Evolutionary conservation across 23 red algal species (phyloP).

Genomic region (Pyropia haitanensis): DNA sequence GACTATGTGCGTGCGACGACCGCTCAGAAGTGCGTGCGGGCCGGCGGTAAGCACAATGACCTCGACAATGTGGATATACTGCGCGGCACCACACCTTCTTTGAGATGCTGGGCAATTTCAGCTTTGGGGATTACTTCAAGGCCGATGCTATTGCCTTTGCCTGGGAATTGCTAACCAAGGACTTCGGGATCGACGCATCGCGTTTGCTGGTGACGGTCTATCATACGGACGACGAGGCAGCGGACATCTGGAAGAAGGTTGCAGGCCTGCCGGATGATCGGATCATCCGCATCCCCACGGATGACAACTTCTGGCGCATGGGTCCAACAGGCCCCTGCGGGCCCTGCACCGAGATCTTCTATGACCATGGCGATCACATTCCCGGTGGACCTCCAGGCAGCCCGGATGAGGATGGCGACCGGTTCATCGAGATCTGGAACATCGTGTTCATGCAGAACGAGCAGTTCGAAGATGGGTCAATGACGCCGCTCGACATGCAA

Average conservation of each 20-base stretch:
- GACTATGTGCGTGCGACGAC: constrained; percentile 22
- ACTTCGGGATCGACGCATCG: constrained; percentile 11
- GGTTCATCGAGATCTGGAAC: constrained; percentile 65
- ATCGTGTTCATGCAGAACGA: constrained; percentile 66
- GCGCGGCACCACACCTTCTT: constrained; percentile 67
- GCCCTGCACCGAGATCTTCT: constrained; percentile 59
- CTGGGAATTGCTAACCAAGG: constrained; percentile 23
- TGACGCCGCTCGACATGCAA: constrained; percentile 8
- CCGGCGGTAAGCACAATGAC: constrained; percentile 65
- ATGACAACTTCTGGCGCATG: constrained; percentile 75
- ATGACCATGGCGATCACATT: constrained; percentile 28
- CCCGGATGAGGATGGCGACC: constrained; percentile 13
- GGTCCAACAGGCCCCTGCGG: constrained; percentile 56
- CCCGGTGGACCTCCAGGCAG: constrained; percentile 9
- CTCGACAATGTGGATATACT: constrained; percentile 45
- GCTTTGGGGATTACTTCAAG: constrained; percentile 70
- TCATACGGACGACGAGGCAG: constrained; percentile 27
- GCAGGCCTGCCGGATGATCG: constrained; percentile 28
- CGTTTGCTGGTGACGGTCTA: constrained; percentile 29
- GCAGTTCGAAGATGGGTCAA: constrained; percentile 18
- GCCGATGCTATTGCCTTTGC: constrained; percentile 43
- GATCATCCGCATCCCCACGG: constrained; percentile 24
- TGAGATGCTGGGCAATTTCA: constrained; percentile 71
- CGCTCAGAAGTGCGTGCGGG: constrained; percentile 56
- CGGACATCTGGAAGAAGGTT: constrained; percentile 27